Evolutionary conservation across 2,329 filamentous ascomycete genomes (phyloP), one percentile per base, ranked within the genome.

Genomic region (Boeremia exigua): DNA sequence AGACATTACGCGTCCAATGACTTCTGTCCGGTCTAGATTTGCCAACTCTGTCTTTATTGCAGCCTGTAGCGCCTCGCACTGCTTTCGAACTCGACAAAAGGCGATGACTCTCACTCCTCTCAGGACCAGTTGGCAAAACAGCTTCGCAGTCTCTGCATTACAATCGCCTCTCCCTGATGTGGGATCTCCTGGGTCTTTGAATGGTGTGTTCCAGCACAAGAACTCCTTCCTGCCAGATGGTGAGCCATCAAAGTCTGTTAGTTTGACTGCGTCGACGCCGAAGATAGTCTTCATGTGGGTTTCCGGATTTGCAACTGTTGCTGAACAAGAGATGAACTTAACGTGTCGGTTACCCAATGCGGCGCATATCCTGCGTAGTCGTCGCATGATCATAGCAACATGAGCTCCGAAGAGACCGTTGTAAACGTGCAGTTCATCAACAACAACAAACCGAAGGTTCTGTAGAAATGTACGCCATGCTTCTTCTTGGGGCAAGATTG

Each of bases 201-300:
- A 96, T 0, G 95, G 95, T 0, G 94, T 97, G 67, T 99, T 98
- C 95, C 95, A 99, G 75, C 93, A 98, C 6, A 99, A 71, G 54
- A 98, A 98, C 68, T 98, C 94, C 72, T 98, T 98, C 19, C 92
- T 84, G 0, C 94, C 92, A 6, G 92, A 92, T 0, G 95, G 95
- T 0, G 93, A 96, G 1, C 95, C 95, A 70, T 99, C 95, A 68
- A 90, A 93, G 69, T 97, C 92, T 0, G 94, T 89, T 39, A 98
- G 76, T 54, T 83, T 86, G 12, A 96, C 91, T 60, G 93, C 82
- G 0, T 92, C 85, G 6, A 96, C 84, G 0, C 94, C 94, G 63
- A 98, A 97, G n/a, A 99, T 90, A 0, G 91, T 91, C 74, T 87
- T 88, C 84, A 99, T 98, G 72, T 99, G 95, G 66, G 92, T 84